phyloP scores from a whole-genome alignment of 2,329 filamentous ascomycete genomes.

The Taxawa tesnikishii region DNA sequence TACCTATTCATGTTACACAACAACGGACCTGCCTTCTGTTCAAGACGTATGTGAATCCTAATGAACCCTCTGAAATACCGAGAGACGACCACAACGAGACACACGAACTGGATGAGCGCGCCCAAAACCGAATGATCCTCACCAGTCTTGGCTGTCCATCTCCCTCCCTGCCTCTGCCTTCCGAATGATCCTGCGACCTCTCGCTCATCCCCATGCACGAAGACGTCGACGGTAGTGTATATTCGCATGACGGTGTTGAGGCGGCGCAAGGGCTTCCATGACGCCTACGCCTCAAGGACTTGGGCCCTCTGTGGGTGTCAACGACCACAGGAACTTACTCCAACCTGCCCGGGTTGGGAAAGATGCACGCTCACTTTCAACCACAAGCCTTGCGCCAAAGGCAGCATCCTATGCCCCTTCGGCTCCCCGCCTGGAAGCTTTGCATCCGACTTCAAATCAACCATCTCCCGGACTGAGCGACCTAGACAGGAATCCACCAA shows the following conservation, averaged over 20 bases:
- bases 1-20: too few relatives aligned
- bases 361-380: slow-evolving; percentile 45
- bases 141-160: too few relatives aligned
- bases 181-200: slow-evolving; percentile 8
- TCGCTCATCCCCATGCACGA: slow-evolving; percentile 11
- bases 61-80: too few relatives aligned
- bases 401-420: slow-evolving; percentile 59
- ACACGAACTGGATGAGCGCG: too few relatives aligned
- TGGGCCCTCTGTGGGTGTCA: slow-evolving; percentile 15
- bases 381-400: slow-evolving; percentile 43
- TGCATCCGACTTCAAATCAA: slow-evolving; percentile 71
- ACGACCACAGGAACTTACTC: slow-evolving; percentile 22
- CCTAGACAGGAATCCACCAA: slow-evolving; percentile 42
- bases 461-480: slow-evolving; percentile 51
- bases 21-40: too few relatives aligned
- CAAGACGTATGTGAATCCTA: too few relatives aligned
- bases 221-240: slow-evolving; percentile 11
- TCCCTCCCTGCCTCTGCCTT: too few relatives aligned
- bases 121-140: too few relatives aligned
- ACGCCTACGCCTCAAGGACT: slow-evolving; percentile 21
- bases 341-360: slow-evolving; percentile 31
- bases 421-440: slow-evolving; percentile 71
- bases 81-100: too few relatives aligned
- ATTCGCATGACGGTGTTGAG: slow-evolving; percentile 1
- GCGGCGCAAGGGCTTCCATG: slow-evolving; percentile 22